phyloP scores from a whole-genome alignment of 2,329 filamentous ascomycete genomes.

The Colletotrichum cuscutae region DNA sequence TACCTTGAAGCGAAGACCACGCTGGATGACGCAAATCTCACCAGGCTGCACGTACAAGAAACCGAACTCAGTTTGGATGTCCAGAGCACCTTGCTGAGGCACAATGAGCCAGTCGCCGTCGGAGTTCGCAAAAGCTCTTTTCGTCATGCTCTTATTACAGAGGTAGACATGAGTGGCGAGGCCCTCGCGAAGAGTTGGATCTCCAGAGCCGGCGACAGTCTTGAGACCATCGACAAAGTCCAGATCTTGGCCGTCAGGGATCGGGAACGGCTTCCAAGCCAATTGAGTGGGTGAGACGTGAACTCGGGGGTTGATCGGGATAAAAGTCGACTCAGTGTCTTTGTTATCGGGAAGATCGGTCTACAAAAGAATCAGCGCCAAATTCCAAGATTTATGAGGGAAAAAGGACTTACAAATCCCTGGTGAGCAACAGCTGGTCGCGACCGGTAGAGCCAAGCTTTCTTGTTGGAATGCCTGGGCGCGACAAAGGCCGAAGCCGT shows the following conservation, averaged over 20 bases:
- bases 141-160: conserved; percentile 57
- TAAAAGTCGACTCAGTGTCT: conserved; percentile 53
- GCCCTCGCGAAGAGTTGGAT: conserved; percentile 59
- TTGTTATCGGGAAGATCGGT: conserved; percentile 37
- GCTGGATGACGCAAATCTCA: conserved; percentile 74
- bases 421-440: conserved; percentile 45
- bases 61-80: conserved; percentile 77
- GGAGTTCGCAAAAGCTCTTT: conserved; percentile 62
- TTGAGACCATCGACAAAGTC: conserved; percentile 60
- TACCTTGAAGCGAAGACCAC: conserved; percentile 66
- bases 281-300: conserved; percentile 56
- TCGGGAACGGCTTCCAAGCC: conserved; percentile 54
- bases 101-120: conserved; percentile 76
- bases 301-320: conserved; percentile 55
- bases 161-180: conserved; percentile 61
- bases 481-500: conserved; percentile 49
- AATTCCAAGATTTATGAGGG: too few relatives aligned
- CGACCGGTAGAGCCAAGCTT: conserved; percentile 44
- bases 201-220: conserved; percentile 60
- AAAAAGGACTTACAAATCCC: conserved; percentile 25
- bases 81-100: conserved; percentile 71
- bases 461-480: conserved; percentile 43
- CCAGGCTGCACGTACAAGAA: conserved; percentile 72
- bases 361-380: not conserved
- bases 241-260: conserved; percentile 45